A percentile compares a stretch with the other conserved stretches of the same genome.
These are phyloP conservation scores for Aspergillus sojae DNA, from an alignment of 2,329 filamentous ascomycete species.

Conservation along the genomic window DNA sequence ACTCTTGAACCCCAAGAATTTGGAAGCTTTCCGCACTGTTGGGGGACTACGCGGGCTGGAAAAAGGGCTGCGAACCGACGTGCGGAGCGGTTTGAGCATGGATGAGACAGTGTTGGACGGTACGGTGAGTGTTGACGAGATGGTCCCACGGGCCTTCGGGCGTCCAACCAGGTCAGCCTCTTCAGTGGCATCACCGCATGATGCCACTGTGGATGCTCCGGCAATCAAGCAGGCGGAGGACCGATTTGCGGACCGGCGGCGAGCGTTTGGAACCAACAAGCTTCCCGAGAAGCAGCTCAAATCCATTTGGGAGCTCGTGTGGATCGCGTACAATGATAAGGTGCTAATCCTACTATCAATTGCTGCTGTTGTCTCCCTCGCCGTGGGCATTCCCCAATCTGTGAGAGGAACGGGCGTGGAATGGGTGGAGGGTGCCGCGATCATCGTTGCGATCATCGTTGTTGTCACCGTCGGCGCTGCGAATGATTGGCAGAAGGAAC, in stretches of 20 bases:
- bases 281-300: conserved; percentile 70
- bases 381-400: too few species aligned
- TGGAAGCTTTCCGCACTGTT: conserved; percentile 72
- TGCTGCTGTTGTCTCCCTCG: too few species aligned
- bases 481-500: too few species aligned
- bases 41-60: conserved; percentile 74
- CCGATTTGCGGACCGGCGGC: conserved; percentile 65
- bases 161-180: too few species aligned
- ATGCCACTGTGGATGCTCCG: conserved; percentile 10
- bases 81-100: conserved; percentile 66
- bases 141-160: conserved; percentile 26
- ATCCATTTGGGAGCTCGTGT: conserved; percentile 68
- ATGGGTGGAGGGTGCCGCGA: too few species aligned
- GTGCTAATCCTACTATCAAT: too few species aligned
- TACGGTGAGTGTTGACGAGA: conserved; percentile 69
- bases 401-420: too few species aligned
- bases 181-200: conserved; percentile 31
- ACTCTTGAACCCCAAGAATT: conserved; percentile 76
- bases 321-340: conserved; percentile 85
- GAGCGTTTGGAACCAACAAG: conserved; percentile 69
- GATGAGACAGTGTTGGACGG: conserved; percentile 69
- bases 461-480: too few species aligned
- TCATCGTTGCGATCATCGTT: too few species aligned
- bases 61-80: conserved; percentile 70
- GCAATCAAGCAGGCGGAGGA: conserved; percentile 22